These are phyloP conservation scores for Talaromyces sp. DNA, from an alignment of 2,329 filamentous ascomycete species.

Conservation along the genomic window DNA sequence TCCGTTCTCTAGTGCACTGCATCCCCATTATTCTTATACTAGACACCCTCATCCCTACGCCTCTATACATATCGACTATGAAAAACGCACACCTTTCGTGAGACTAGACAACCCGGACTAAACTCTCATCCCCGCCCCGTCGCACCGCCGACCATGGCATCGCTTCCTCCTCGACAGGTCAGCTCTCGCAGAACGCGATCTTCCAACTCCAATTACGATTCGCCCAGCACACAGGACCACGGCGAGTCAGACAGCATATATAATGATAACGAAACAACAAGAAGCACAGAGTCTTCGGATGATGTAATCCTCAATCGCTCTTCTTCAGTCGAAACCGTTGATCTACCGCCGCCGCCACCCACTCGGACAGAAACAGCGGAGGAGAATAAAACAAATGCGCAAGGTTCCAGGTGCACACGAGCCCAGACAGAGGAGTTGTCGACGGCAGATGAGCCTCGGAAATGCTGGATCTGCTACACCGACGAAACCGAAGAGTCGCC, in stretches of 20 bases:
- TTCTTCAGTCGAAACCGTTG: not conserved
- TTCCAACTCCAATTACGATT: conserved; percentile 4
- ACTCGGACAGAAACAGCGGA: not conserved
- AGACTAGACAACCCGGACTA: not conserved
- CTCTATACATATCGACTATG: not conserved
- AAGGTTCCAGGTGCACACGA: not conserved
- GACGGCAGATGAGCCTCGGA: conserved; percentile 36
- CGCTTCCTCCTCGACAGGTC: conserved; percentile 8
- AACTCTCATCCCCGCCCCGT: not conserved
- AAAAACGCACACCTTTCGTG: not conserved
- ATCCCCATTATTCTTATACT: not conserved
- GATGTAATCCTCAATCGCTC: conserved; percentile 4
- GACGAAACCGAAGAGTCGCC: conserved; percentile 59
- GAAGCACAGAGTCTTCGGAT: not conserved
- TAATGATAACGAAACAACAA: not conserved
- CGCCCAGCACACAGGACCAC: not conserved
- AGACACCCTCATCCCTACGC: not conserved
- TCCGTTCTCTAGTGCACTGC: not conserved
- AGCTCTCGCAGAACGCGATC: conserved; percentile 3
- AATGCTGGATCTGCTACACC: conserved; percentile 66
- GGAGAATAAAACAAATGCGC: not conserved
- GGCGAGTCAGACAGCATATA: not conserved
- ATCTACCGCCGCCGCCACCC: not conserved
- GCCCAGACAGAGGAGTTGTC: not conserved
- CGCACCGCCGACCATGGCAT: conserved; percentile 7